phyloP scores from a whole-genome alignment of 441 rosid species.

The Pelargonium fulgidum region DNA sequence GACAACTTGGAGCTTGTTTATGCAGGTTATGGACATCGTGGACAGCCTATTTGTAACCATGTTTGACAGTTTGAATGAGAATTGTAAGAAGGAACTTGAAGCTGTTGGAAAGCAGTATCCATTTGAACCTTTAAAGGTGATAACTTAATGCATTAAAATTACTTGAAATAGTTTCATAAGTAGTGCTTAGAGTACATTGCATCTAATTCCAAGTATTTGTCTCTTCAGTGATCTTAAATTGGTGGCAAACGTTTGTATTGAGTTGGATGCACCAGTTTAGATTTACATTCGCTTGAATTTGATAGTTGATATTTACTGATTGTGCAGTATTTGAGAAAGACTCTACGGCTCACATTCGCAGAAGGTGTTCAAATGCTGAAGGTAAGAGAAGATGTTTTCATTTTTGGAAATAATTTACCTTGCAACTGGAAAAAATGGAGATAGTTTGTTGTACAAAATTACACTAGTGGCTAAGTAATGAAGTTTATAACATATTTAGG shows the following conservation, averaged over 20 bases:
- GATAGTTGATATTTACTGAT: neutral
- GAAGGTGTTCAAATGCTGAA: slow-evolving; percentile 89
- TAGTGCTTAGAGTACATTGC: no score
- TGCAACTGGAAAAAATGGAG: no score
- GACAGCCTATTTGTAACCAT: slow-evolving; percentile 59
- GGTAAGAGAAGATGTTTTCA: slow-evolving; percentile 39
- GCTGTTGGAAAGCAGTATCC: slow-evolving; percentile 71
- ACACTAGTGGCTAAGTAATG: no score
- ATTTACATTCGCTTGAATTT: no score
- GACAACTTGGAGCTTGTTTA: slow-evolving; percentile 3
- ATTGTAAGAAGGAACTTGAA: slow-evolving; percentile 62
- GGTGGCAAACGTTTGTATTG: no score
- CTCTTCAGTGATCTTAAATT: no score
- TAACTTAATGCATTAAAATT: neutral
- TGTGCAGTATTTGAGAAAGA: slow-evolving; percentile 64
- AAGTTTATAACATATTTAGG: no score
- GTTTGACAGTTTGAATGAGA: slow-evolving; percentile 61
- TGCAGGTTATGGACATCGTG: slow-evolving; percentile 82
- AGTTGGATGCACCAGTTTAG: no score
- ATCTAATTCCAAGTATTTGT: no score
- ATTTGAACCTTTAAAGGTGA: slow-evolving; percentile 78
- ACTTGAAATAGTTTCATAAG: no score
- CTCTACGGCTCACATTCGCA: slow-evolving; percentile 60
- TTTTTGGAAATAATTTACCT: no score
- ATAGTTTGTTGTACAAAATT: no score